These are phyloP conservation scores for Castanea sativa DNA, from an alignment of 306 rosid genomes.

Conservation along the genomic window DNA sequence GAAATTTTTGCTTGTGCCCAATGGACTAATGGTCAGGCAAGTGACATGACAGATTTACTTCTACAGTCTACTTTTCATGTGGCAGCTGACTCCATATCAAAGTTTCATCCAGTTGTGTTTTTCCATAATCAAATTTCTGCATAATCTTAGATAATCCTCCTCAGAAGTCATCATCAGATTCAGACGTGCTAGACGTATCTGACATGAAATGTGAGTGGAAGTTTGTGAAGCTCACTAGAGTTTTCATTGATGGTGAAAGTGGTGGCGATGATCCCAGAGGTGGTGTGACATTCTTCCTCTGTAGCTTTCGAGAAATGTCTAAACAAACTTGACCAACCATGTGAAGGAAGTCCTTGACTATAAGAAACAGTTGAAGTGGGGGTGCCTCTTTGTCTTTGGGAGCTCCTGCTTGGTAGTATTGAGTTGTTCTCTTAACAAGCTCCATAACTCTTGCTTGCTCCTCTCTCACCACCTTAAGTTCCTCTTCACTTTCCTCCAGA, in stretches of 20 bases:
- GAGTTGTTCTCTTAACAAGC: slow-evolving; percentile 63
- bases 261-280: slow-evolving; percentile 39
- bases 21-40: not conserved
- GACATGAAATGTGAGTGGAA: slow-evolving; percentile 45
- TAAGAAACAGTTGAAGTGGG: slow-evolving; percentile 57
- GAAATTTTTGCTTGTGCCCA: no score
- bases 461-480: slow-evolving; percentile 54
- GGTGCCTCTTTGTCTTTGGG: slow-evolving; percentile 38
- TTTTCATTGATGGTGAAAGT: slow-evolving; percentile 43
- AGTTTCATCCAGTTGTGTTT: not conserved
- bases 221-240: slow-evolving; percentile 35
- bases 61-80: not conserved
- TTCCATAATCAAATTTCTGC: not conserved
- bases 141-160: not conserved
- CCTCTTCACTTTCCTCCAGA: slow-evolving; percentile 63
- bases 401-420: slow-evolving; percentile 62
- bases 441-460: slow-evolving; percentile 59
- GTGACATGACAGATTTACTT: not conserved
- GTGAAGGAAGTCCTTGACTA: slow-evolving; percentile 62
- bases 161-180: slow-evolving; percentile 62
- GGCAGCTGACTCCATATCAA: not conserved
- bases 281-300: slow-evolving; percentile 38
- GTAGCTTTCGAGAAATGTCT: slow-evolving; percentile 42
- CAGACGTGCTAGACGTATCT: slow-evolving; percentile 36
- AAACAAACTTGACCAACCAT: slow-evolving; percentile 59